A percentile compares a stretch with the other conserved stretches of the same genome.
phyloP scores from a whole-genome alignment of 1,139 yeast species.

The Suhomyces panamericanus region DNA sequence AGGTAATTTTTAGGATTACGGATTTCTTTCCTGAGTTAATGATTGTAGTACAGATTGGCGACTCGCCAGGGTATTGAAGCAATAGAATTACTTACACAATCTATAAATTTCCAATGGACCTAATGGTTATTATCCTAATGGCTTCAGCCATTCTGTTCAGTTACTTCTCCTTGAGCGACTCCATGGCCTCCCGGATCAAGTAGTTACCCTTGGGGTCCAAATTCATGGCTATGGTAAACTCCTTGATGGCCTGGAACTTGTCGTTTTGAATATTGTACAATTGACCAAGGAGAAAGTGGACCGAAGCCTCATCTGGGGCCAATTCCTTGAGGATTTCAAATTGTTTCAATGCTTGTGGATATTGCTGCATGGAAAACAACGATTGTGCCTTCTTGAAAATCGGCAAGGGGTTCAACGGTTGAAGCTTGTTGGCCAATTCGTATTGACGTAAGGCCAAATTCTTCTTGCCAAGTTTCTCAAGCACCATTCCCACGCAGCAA shows the following conservation, averaged over 20 bases:
- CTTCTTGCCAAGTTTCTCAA: constrained; percentile 71
- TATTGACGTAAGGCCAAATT: constrained; percentile 80
- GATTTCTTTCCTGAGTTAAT: too few species aligned
- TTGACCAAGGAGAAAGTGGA: constrained; percentile 86
- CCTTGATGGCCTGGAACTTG: constrained; percentile 76
- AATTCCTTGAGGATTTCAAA: constrained; percentile 69
- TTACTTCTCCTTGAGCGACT: constrained; percentile 37
- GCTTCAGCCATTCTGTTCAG: too few species aligned
- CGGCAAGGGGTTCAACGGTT: constrained; percentile 85
- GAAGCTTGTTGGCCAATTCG: constrained; percentile 78
- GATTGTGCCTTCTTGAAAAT: constrained; percentile 87
- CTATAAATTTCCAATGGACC: too few species aligned
- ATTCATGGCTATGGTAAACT: constrained; percentile 85
- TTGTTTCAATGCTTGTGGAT: constrained; percentile 68
- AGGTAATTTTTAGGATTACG: too few species aligned
- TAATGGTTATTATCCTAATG: too few species aligned
- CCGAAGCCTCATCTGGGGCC: constrained; percentile 95
- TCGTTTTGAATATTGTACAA: constrained; percentile 76
- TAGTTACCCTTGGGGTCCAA: constrained; percentile 94
- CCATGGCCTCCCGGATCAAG: constrained; percentile 82
- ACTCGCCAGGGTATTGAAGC: too few species aligned
- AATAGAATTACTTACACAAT: too few species aligned
- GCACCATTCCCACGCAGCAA: constrained; percentile 93
- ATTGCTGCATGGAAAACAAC: constrained; percentile 68
- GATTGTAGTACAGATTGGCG: too few species aligned